Base-by-base conservation (phyloP, 805 yeast species). In the Ogataea wickerhamii region DNA sequence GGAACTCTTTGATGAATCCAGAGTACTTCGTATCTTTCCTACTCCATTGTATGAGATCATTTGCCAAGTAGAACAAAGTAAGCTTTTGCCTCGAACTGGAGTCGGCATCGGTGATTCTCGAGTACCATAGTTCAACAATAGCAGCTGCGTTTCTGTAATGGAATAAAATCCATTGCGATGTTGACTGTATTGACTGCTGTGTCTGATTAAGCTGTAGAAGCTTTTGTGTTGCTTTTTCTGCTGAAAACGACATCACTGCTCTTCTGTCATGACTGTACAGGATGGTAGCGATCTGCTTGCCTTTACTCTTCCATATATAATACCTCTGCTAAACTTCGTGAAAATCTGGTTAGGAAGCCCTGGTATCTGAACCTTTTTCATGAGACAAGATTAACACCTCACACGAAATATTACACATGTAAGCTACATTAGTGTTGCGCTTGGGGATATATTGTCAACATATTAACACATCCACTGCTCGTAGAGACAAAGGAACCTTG, bases 21-120 rank as follows among this genome's bases (percentile, higher is more conserved):
- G 64, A 63, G 38, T 51, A 53, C 51, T 74, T 77, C 42, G 74
- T 69, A 49, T 78, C 76, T 23, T 81, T 78, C 41, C 80, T 70
- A 3, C 88, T 77, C 55, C 83, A 83, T 59, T 87, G 96, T 1
- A 86, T 82, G 17, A 87, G 80, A 48, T 87, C 96, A 57, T 87
- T 87, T 36, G 83, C 81, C 11, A 87, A 64, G 52, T 87, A 87
- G 18, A 87, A 67, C 39, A 82, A 60, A 2, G 82, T 70, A 36
- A 82, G 67, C 42, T 70, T 73, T 49, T 73, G 40, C 18, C 46
- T 17, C n/a, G 41, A 24, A 21, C 22, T 25, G 6, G 34, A 18
- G n/a, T 34, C 41, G 16, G 53, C 41, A 4, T 44, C 32, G 3
- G 30, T 17, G 16, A 49, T 43, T 19, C 43, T 38, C 8, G 38